Conservation (phyloP, 2,329 filamentous ascomycete species). For the Diaporthe aspalathi region DNA sequence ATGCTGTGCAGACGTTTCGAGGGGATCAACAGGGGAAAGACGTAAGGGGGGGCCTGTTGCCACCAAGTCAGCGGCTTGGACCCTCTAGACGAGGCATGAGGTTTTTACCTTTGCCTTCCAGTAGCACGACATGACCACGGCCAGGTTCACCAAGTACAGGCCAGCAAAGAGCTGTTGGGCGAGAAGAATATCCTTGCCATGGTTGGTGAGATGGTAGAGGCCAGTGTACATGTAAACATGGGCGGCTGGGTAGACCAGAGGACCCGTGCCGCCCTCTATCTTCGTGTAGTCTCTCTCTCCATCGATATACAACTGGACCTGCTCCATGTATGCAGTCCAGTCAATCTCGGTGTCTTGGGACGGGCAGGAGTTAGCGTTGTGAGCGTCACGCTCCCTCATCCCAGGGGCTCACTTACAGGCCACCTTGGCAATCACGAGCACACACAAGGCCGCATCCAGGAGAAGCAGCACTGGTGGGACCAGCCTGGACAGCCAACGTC, state of each 20-base stretch:
- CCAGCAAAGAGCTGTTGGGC: conserved; percentile 88
- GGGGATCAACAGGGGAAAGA: conserved; percentile 85
- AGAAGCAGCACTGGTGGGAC: conserved; percentile 73
- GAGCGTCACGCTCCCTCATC: not conserved
- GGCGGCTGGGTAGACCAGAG: conserved; percentile 92
- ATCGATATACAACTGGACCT: conserved; percentile 80
- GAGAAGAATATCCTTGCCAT: conserved; percentile 78
- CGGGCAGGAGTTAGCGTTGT: not conserved
- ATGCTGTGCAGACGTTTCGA: conserved; percentile 96
- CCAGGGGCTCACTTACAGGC: conserved; percentile 72
- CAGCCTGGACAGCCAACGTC: conserved; percentile 60
- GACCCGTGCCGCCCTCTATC: conserved; percentile 89
- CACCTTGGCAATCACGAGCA: conserved; percentile 80
- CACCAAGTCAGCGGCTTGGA: not conserved
- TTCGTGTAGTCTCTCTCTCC: conserved; percentile 91
- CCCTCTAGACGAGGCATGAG: not conserved
- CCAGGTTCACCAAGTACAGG: conserved; percentile 81
- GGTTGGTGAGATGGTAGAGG: conserved; percentile 81
- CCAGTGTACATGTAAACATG: conserved; percentile 92
- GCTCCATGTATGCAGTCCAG: conserved; percentile 97
- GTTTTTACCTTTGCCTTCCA: conserved; percentile 73
- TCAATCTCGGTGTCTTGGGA: conserved; percentile 91
- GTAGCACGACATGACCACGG: conserved; percentile 86
- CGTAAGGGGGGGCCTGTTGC: conserved; percentile 80
- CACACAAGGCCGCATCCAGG: conserved; percentile 78